Conservation (phyloP, 2,329 filamentous ascomycete species). For the Didymosphaeria variabile region DNA sequence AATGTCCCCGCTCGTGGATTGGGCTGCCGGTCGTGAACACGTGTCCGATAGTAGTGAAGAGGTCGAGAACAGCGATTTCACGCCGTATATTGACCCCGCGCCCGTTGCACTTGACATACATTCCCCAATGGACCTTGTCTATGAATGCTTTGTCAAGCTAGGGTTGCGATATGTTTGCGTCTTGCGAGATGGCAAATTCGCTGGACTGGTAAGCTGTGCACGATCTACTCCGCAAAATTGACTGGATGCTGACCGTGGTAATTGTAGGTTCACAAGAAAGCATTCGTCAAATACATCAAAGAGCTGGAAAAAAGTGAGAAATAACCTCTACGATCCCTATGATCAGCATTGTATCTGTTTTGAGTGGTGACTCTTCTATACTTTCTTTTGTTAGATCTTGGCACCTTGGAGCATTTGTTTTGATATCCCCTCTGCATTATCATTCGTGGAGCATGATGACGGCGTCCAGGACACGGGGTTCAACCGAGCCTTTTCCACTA, state of each 20-base stretch:
- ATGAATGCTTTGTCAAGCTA: constrained; percentile 95
- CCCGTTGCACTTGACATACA: constrained; percentile 88
- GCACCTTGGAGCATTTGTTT: not conserved
- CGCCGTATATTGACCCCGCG: constrained; percentile 88
- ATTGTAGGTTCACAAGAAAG: constrained; percentile 85
- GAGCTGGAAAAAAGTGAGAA: constrained; percentile 71
- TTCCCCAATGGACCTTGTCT: constrained; percentile 92
- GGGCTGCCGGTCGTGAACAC: constrained; percentile 46
- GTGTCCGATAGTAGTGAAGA: constrained; percentile 69
- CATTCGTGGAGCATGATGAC: constrained; percentile 5
- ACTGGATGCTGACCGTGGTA: constrained; percentile 5
- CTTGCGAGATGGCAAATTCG: constrained; percentile 81
- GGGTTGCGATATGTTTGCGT: constrained; percentile 94
- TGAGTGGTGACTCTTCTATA: not conserved
- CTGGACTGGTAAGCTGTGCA: constrained; percentile 75
- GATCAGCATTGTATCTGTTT: constrained; percentile 1
- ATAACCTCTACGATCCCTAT: constrained; percentile 16
- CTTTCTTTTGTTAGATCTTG: constrained; percentile 1
- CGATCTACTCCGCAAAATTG: not conserved
- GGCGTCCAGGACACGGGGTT: constrained; percentile 4
- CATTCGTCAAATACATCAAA: constrained; percentile 93
- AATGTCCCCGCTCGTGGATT: constrained; percentile 74
- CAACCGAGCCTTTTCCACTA: not conserved
- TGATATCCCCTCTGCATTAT: constrained; percentile 10
- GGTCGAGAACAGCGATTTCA: constrained; percentile 75